Evolutionary conservation across 2,329 filamentous ascomycete species (phyloP), one percentile per base, ranked within the genome.

Genomic region (Cytospora paraplurivora): DNA sequence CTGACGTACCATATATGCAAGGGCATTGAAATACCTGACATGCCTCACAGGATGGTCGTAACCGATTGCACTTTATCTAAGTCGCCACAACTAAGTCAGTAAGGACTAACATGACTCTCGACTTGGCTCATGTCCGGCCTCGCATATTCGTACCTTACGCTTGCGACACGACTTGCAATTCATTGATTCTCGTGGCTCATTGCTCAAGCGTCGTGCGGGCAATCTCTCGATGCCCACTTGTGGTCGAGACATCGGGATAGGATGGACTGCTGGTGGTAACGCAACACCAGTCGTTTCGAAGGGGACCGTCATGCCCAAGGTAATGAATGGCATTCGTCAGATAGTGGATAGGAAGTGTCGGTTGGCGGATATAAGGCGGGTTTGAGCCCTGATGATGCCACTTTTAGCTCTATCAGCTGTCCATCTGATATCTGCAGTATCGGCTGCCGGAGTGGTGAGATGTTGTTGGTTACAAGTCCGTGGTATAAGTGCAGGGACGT

Each of bases 101-200:
- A n/a, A 34, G 35, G 51, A 38, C 19, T 17, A 35, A 19, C 21
- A 37, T 32, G n/a, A 41, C n/a, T 19, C 34, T 17, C n/a, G 11
- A 3, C 47, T 55, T 55, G 41, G 35, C 38, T 19, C 15, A 49
- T 8, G 1, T n/a, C 15, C 32, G 32, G 38, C 33, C 13, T 27
- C 44, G 59, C 59, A 64, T 10, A n/a, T 17, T 66, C 79, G 55
- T 76, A 94, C 92, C 88, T 96, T 96, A 79, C 92, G 85, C 78
- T 96, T 96, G 70, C 92, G 86, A 80, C 92, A 96, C 62, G 91
- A 95, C 77, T 96, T 96, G 86, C 92, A 96, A 76, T 96, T 96
- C 92, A 96, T 96, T 38, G 90, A 91, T 80, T 96, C 92, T 71
- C 90, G 87, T 49, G 90, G 91, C 75, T 95, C 90, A 71, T 86